Conservation (phyloP, 1,284 basidiomycete genomes). For the Ganoderma sinense region DNA sequence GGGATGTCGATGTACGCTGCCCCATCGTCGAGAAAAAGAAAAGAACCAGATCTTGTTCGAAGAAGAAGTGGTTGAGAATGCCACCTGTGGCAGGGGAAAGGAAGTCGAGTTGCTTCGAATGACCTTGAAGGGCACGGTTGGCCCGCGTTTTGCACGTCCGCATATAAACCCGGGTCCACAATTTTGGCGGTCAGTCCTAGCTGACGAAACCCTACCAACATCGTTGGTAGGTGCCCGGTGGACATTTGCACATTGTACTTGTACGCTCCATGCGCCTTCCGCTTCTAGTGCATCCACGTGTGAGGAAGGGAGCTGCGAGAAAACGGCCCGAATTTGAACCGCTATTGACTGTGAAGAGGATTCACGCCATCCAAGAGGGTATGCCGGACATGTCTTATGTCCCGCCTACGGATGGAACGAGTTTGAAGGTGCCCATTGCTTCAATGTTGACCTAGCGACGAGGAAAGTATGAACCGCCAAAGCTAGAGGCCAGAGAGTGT, state of each 20-base stretch:
- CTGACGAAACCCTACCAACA: not conserved
- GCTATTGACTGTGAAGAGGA: not conserved
- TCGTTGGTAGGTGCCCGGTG: not conserved
- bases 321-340: not conserved
- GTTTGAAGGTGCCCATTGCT: not conserved
- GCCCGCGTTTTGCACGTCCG: not conserved
- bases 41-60: no score
- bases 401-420: not conserved
- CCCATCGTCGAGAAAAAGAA: not conserved
- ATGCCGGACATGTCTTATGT: not conserved
- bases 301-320: not conserved
- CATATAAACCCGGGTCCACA: not conserved
- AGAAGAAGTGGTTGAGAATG: not conserved
- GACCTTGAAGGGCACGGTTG: not conserved
- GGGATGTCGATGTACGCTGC: not conserved
- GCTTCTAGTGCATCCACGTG: not conserved
- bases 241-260: not conserved
- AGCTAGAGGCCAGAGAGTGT: not conserved
- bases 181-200: not conserved
- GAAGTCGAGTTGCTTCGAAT: not conserved
- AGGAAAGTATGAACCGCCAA: not conserved
- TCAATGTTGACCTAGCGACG: not conserved
- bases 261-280: not conserved
- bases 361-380: not conserved
- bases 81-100: not conserved